Base-by-base conservation (phyloP, 768 basidiomycete species). In the Suillus fuscotomentosus region DNA sequence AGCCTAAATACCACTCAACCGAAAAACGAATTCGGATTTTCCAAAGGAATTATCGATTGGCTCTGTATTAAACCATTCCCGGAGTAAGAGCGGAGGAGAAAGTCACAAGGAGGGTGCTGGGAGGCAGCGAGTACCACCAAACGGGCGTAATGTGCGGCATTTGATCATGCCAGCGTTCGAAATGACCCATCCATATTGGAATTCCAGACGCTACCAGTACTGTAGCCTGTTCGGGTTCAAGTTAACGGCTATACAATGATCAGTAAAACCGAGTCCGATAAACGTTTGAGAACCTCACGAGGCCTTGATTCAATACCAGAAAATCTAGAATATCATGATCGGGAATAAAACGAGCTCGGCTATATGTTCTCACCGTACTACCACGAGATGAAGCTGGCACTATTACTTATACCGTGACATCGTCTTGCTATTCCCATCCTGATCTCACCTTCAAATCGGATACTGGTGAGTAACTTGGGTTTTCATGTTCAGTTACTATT, bases 41-140 rank as follows among this genome's bases (percentile, higher is more conserved):
- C 48, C 24, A 27, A 6, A 15, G 48, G 27, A 24, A 31, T 51
- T 5, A 10, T 17, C 17, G 17, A 31, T 20, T 53, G 15, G 27
- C 9, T 31, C 27, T 53, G 27, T 24, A 14, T 24, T 24, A 14
- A 24, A 24, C 15, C 17, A 15, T 27, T 17, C 27, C 38, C 56
- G 56, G 56, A 39, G 56, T 11, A 38, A 57, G 56, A 57, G 56
- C 56, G 38, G 56, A 5, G 22, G 38, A 57, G 55, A 57, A n/a
- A 6, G 31, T 31, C 31, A 31, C 31, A 31, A 24, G 38, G 55
- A 55, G 20, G 36, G 9, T 14, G 15, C 47, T 22, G 22, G 38
- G 17, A 54, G 31, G 4, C 22, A 17, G 38, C 38, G 22, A 24
- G 15, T 56, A 38, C 38, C 38, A 27, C 22, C 15, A 17, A 53